Evolutionary conservation across 495 filamentous ascomycete species (phyloP), one percentile per base, ranked within the genome.

Genomic region (Endocarpon pusillum): DNA sequence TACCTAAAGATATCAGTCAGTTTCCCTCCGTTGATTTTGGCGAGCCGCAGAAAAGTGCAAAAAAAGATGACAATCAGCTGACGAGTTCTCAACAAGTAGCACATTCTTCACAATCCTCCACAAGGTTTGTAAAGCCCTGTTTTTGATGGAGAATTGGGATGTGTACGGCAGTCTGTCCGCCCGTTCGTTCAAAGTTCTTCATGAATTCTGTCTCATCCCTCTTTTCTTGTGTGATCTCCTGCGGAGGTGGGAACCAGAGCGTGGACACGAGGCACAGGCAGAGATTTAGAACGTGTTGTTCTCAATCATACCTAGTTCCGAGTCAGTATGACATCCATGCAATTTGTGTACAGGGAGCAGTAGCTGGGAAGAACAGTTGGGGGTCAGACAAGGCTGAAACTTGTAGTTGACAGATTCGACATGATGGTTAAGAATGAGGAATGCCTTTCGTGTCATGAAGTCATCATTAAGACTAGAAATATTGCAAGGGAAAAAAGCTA

Each of bases 361-460:
- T 41, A 37, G 21, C 34, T 45, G 41, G 26, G 49, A 46, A 42
- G 39, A 46, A 35, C 31, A 36, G 36, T 31, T 38, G 29, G 41
- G 42, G 43, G 64, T 92, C 85, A 94, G 84, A 92, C 85, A 92
- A 92, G 85, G 85, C 84, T 92, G 85, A 94, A 91, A 92, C 83
- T 79, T 76, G 51, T 47, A 54, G 66, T 53, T 60, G 72, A 81
- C 74, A 71, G 67, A 67, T 67, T 91, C 84, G 66, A 87, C 82
- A 91, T 75, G 48, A 52, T 73, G 55, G 61, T 91, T 92, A 75
- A 69, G 85, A 66, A 79, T 76, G 85, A 94, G 85, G 85, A 92
- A 92, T 92, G 81, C 85, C 81, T 83, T 73, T 77, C 73, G 64
- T 76, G 75, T 85, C 67, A 62, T 62, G 66, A 70, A 56, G 73